Evolutionary conservation across 257 asterid genomes (phyloP).

Genomic region (Thymus quinquecostatus): DNA sequence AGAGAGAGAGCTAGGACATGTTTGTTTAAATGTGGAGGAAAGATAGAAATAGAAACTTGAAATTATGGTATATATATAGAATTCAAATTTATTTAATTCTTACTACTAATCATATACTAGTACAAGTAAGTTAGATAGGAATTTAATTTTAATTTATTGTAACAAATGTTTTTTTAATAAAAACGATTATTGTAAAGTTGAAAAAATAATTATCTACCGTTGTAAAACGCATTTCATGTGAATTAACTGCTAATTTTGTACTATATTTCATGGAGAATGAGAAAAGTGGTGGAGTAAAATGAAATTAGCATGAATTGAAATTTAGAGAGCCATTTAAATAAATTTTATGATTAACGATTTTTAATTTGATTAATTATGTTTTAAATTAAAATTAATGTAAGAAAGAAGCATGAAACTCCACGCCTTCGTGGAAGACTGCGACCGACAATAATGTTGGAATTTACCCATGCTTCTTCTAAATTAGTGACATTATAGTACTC

Average conservation of each 20-base stretch:
- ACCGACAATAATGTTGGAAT: conserved; percentile 38
- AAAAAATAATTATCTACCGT: neutral
- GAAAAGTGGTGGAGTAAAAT: neutral
- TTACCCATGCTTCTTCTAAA: conserved; percentile 12
- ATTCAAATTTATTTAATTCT: too few species aligned
- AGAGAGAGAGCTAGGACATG: conserved; percentile 39
- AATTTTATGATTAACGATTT: too few species aligned
- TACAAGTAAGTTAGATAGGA: conserved; percentile 7
- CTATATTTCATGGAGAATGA: neutral
- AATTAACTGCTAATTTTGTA: neutral
- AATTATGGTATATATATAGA: conserved; percentile 42
- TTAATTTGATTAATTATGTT: too few species aligned
- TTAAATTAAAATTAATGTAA: too few species aligned
- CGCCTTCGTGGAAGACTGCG: conserved; percentile 28
- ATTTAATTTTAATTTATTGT: neutral
- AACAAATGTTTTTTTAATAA: too few species aligned
- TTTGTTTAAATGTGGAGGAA: conserved; percentile 30
- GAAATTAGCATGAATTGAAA: too few species aligned
- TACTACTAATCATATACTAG: neutral
- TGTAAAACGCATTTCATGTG: neutral
- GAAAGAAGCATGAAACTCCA: neutral
- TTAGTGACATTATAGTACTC: conserved; percentile 11
- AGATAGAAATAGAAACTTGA: conserved; percentile 23
- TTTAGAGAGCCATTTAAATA: too few species aligned
- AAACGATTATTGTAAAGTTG: too few species aligned